These are phyloP conservation scores for Eucalyptus caleyi DNA, from an alignment of 345 rosid genomes.

Conservation along the genomic window DNA sequence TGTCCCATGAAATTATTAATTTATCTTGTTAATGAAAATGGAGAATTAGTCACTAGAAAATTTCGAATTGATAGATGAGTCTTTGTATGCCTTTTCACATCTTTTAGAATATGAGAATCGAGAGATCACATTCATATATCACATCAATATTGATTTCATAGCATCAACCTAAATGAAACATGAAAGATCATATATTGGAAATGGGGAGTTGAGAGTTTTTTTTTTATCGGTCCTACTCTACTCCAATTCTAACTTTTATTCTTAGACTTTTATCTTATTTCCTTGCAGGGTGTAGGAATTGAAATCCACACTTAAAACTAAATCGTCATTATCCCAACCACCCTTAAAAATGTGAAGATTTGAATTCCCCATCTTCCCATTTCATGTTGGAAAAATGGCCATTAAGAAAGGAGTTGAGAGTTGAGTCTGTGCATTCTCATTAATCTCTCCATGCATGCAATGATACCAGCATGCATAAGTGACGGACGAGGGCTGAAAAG, in stretches of 20 bases:
- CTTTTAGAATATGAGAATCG: not conserved
- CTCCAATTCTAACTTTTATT: fast-evolving
- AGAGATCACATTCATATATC: not conserved
- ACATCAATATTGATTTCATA: not conserved
- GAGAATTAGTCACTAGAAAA: not conserved
- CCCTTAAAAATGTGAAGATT: fast-evolving
- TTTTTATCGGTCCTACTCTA: fast-evolving
- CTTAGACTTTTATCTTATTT: fast-evolving
- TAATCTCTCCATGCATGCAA: not conserved
- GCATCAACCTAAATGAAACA: not conserved
- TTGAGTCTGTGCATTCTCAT: not conserved
- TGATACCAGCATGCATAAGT: not conserved
- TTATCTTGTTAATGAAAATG: not conserved
- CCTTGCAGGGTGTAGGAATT: fast-evolving
- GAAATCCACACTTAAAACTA: too few relatives aligned
- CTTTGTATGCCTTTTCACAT: not conserved
- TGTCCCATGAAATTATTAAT: not conserved
- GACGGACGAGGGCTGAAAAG: not conserved
- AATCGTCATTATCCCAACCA: fast-evolving
- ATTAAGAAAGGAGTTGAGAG: not conserved
- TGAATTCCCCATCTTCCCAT: too few relatives aligned
- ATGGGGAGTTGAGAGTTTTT: not conserved
- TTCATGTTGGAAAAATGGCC: too few relatives aligned
- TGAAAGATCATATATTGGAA: not conserved
- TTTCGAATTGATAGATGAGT: not conserved